These are phyloP conservation scores for Scopulariopsis brevicaulis DNA, from an alignment of 2,329 filamentous ascomycete genomes.

Conservation along the genomic window DNA sequence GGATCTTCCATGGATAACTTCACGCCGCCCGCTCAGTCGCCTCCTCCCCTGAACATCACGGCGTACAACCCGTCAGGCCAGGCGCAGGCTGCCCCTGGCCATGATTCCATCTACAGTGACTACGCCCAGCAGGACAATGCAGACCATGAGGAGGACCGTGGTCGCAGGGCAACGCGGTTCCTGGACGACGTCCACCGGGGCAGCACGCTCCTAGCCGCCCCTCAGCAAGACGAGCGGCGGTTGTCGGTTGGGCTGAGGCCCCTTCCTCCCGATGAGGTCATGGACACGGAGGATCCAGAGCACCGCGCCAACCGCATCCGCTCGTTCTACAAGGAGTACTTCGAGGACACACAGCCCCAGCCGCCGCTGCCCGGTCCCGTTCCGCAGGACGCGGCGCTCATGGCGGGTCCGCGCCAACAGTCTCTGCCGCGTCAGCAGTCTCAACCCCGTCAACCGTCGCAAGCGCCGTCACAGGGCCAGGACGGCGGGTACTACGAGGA, in stretches of 20 bases:
- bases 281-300: conserved; percentile 77
- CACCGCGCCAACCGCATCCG: conserved; percentile 90
- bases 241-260: conserved; percentile 70
- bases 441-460: not conserved
- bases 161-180: conserved; percentile 18
- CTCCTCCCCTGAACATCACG: conserved; percentile 5
- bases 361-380: conserved; percentile 24
- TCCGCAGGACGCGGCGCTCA: not conserved
- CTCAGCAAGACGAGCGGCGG: conserved; percentile 41
- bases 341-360: conserved; percentile 59
- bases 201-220: conserved; percentile 35
- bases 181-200: conserved; percentile 14
- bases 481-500: conserved; percentile 56
- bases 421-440: not conserved
- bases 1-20: not conserved
- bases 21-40: not conserved
- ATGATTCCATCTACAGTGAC: conserved; percentile 6
- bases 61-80: not conserved
- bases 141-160: conserved; percentile 19
- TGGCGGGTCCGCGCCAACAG: not conserved
- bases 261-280: conserved; percentile 73
- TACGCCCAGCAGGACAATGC: conserved; percentile 10
- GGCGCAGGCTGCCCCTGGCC: conserved; percentile 4
- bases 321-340: conserved; percentile 99
- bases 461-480: conserved; percentile 4